A percentile compares a stretch with the other conserved stretches of the same genome.
Conservation (phyloP, 148 eudicot species). For the Persicaria tinctoria region DNA sequence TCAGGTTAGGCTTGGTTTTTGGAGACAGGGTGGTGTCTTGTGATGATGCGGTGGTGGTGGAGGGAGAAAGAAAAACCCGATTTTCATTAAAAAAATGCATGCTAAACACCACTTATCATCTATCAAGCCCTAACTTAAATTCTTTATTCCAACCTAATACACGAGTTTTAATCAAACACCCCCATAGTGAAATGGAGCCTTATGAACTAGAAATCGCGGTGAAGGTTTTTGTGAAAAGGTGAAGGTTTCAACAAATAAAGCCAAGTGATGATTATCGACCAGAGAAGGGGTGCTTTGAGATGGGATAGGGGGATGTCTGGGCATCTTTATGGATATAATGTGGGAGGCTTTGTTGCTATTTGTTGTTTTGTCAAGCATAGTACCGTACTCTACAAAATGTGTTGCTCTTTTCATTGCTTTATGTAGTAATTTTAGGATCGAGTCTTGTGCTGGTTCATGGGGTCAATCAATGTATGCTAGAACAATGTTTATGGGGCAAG, state of each 20-base stretch:
- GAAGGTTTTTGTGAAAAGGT: too few species aligned
- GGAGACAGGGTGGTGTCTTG: too few species aligned
- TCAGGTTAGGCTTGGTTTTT: too few species aligned
- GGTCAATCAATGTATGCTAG: not conserved
- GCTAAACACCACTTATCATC: too few species aligned
- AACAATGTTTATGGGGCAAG: not conserved
- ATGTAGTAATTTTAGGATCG: not conserved
- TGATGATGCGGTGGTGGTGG: too few species aligned
- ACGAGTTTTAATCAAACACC: not conserved
- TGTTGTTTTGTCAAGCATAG: not conserved
- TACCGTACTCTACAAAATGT: not conserved
- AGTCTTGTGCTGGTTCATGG: not conserved
- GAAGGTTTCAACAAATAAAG: too few species aligned
- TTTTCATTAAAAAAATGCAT: too few species aligned
- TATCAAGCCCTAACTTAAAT: too few species aligned
- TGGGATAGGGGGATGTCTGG: not conserved
- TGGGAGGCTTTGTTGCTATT: not conserved
- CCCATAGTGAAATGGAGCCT: not conserved
- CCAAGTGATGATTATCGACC: too few species aligned
- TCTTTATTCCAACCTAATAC: not conserved
- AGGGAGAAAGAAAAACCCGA: too few species aligned
- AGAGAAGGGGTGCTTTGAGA: not conserved
- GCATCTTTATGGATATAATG: not conserved
- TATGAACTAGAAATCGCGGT: not conserved
- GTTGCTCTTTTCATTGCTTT: not conserved